A percentile compares a stretch with the other conserved stretches of the same genome.
phyloP scores from a whole-genome alignment of 139 green algal genomes.

The Closterium sp. region DNA sequence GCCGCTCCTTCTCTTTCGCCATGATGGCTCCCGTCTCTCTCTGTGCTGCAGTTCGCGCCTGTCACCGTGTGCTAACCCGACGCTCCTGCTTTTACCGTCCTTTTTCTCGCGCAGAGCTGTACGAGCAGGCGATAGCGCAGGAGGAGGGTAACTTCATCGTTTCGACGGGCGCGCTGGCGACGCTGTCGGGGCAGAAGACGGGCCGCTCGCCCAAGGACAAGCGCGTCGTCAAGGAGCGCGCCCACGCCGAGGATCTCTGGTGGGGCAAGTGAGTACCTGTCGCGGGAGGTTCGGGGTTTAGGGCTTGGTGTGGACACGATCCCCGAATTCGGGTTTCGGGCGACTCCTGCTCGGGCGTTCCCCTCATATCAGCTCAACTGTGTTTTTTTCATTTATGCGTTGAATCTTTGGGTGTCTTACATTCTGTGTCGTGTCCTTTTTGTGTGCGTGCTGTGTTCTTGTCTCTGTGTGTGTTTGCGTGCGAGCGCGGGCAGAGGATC shows the following conservation, averaged over 20 bases:
- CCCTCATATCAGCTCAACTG: too few relatives aligned
- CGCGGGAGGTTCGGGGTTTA: not conserved
- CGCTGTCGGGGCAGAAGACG: slow-evolving; percentile 79
- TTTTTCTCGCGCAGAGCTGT: slow-evolving; percentile 12
- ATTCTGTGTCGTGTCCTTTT: not conserved
- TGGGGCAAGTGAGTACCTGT: slow-evolving; percentile 32
- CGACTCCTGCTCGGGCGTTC: too few relatives aligned
- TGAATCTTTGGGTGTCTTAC: not conserved
- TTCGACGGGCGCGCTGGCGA: slow-evolving; percentile 71
- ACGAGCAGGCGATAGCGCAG: slow-evolving; percentile 23
- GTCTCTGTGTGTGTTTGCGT: not conserved
- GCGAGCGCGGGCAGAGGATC: not conserved
- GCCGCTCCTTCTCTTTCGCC: not conserved
- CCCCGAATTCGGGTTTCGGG: too few relatives aligned
- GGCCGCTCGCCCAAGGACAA: slow-evolving; percentile 88
- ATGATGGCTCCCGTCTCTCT: not conserved
- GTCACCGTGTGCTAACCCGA: slow-evolving; percentile 47
- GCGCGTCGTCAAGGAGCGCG: slow-evolving; percentile 81
- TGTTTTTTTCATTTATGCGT: too few relatives aligned
- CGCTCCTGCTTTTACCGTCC: not conserved
- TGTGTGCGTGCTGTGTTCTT: not conserved
- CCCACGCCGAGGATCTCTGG: slow-evolving; percentile 30
- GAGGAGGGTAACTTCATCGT: slow-evolving; percentile 56
- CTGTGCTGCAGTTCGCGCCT: not conserved
- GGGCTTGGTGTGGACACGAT: too few relatives aligned